A percentile compares a stretch with the other conserved stretches of the same genome.
phyloP scores from a whole-genome alignment of 192 early-diverging fungal genomes.

The Chytriomyces hyalinus region DNA sequence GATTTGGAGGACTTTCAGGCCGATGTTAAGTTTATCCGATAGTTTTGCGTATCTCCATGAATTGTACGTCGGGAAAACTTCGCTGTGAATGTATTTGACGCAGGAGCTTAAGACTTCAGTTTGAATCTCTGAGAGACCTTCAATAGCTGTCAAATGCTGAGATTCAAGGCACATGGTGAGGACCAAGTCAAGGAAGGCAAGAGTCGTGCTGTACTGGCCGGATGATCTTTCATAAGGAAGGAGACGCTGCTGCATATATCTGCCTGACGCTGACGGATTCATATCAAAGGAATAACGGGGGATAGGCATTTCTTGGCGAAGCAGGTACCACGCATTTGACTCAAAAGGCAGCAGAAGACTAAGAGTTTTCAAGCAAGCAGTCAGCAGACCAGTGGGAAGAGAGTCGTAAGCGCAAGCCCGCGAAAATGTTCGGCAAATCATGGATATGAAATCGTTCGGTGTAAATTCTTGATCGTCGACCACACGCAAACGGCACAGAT shows the following conservation, averaged over 20 bases:
- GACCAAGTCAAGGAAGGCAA: constrained; percentile 56
- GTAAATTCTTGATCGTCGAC: constrained; percentile 16
- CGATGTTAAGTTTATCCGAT: constrained; percentile 48
- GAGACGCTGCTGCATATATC: constrained; percentile 53
- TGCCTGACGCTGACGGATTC: background rate
- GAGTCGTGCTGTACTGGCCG: constrained; percentile 47
- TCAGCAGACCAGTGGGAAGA: constrained; percentile 47
- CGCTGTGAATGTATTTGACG: constrained; percentile 46
- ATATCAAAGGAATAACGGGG: constrained; percentile 32
- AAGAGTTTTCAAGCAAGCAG: constrained; percentile 43
- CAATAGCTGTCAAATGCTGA: constrained; percentile 18
- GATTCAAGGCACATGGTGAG: constrained; percentile 37
- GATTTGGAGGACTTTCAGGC: constrained; percentile 45
- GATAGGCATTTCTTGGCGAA: constrained; percentile 44
- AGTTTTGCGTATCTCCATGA: constrained; percentile 52
- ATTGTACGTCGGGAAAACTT: constrained; percentile 51
- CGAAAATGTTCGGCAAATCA: constrained; percentile 48
- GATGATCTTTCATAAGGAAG: constrained; percentile 47
- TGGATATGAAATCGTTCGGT: constrained; percentile 32
- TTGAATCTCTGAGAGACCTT: constrained; percentile 14
- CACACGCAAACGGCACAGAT: constrained; percentile 28
- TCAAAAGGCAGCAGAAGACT: constrained; percentile 34
- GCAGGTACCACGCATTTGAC: constrained; percentile 44
- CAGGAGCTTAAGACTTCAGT: constrained; percentile 46
- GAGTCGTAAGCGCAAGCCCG: constrained; percentile 31